phyloP scores from a whole-genome alignment of 2,329 filamentous ascomycete species.

The Aureobasidium mangrovei region DNA sequence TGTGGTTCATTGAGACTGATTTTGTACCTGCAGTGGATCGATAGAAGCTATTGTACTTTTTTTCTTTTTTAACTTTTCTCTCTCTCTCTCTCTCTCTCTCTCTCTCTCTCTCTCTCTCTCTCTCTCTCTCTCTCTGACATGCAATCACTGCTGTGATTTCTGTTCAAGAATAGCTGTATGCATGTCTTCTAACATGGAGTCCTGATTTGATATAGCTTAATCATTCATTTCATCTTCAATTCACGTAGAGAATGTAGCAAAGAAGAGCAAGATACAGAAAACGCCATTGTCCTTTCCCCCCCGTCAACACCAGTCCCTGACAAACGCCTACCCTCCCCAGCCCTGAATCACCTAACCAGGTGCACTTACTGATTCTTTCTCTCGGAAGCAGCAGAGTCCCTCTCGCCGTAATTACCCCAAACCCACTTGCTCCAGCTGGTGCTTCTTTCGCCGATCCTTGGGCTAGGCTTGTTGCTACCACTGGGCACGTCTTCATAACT shows the following conservation, averaged over 20 bases:
- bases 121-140: neutral
- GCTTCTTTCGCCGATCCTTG: slow-evolving; percentile 12
- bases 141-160: too few species aligned
- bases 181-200: too few species aligned
- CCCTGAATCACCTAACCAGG: neutral
- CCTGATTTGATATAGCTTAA: too few species aligned
- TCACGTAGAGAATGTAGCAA: neutral
- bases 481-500: slow-evolving; percentile 29
- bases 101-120: neutral
- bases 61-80: neutral
- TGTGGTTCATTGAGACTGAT: neutral
- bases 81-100: neutral
- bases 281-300: neutral
- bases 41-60: neutral
- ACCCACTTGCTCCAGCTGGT: slow-evolving; percentile 29
- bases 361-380: slow-evolving; percentile 25
- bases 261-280: neutral
- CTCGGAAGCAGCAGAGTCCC: slow-evolving; percentile 24
- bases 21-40: neutral
- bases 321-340: neutral
- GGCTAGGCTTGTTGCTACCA: slow-evolving; percentile 13
- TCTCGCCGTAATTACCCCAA: slow-evolving; percentile 31
- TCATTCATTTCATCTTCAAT: too few species aligned
- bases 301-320: neutral
- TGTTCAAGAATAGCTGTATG: too few species aligned